Evolutionary conservation across 495 filamentous ascomycete genomes (phyloP), one percentile per base, ranked within the genome.

Genomic region (Astrothelium subdiscretum): DNA sequence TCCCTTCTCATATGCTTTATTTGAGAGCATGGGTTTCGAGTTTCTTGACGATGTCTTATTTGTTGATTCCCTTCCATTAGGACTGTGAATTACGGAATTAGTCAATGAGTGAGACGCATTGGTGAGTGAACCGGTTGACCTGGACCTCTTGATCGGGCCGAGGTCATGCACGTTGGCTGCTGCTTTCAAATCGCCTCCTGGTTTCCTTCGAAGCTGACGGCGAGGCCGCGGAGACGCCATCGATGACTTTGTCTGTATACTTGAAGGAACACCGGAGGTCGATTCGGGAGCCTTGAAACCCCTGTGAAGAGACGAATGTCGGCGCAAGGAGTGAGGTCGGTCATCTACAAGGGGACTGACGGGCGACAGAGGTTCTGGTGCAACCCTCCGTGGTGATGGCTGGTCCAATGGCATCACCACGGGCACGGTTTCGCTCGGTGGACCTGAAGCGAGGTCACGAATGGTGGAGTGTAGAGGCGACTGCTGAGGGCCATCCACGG

Each of bases 141-240:
- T 82, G 26, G 88, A 88, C 66, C 84, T 80, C 58, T 79, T 77
- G 2, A 78, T 73, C 35, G 78, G 71, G 57, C 88, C 83, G 8
- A 88, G 69, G 43, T 91, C 89, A 64, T 83, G 82, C 27, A 88
- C 86, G 70, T 87, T 89, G 31, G 83, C 79, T 58, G 85, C 90
- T 27, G 87, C 89, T 65, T 90, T 85, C 58, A 98, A 77, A 75
- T 97, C 87, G 38, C 94, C 91, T 57, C 94, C 94, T 20, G 92
- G 95, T 31, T 89, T 83, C 69, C 94, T 82, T 62, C 94, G 83
- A 43, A 98, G 83, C 63, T 88, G 81, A 57, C 77, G 79, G 72
- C 75, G 6, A 72, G 67, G 35, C 71, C 69, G 59, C 72, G 76
- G 48, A 20, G 48, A 54, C 6, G 48, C 48, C 48, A 54, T 29